Evolutionary conservation across 2,329 filamentous ascomycete species (phyloP).

Genomic region (Diatrype stigma): DNA sequence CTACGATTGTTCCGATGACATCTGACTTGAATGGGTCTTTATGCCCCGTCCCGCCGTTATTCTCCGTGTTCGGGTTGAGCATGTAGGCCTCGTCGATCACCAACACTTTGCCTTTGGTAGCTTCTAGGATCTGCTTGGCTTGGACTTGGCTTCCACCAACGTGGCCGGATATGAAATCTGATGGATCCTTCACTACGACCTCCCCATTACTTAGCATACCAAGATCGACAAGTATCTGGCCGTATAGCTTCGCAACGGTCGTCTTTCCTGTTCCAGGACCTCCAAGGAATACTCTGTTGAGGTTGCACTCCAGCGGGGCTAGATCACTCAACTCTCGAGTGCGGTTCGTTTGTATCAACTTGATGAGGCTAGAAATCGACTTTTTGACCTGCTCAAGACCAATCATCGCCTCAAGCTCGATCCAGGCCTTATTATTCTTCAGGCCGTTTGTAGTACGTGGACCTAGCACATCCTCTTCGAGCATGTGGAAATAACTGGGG

Average conservation of each 20-base stretch:
- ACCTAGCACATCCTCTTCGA: slow-evolving; percentile 67
- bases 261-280: slow-evolving; percentile 28
- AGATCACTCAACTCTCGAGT: slow-evolving; percentile 23
- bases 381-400: slow-evolving; percentile 24
- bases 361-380: slow-evolving; percentile 36
- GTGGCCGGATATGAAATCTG: slow-evolving; percentile 64
- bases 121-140: slow-evolving; percentile 67
- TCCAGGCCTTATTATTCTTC: slow-evolving; percentile 19
- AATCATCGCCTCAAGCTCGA: slow-evolving; percentile 26
- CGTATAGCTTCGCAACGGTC: slow-evolving; percentile 27
- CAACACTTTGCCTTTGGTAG: slow-evolving; percentile 67
- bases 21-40: slow-evolving; percentile 51
- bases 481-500: slow-evolving; percentile 57
- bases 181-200: slow-evolving; percentile 66
- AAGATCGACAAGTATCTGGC: slow-evolving; percentile 21
- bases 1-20: slow-evolving; percentile 70
- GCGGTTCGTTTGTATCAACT: slow-evolving; percentile 24
- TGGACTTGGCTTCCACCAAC: slow-evolving; percentile 66
- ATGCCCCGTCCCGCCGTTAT: slow-evolving; percentile 12
- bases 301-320: slow-evolving; percentile 16
- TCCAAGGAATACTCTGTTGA: slow-evolving; percentile 27
- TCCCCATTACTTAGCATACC: slow-evolving; percentile 34
- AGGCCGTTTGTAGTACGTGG: slow-evolving; percentile 33
- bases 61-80: slow-evolving; percentile 41
- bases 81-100: slow-evolving; percentile 80